phyloP scores from a whole-genome alignment of 2,329 filamentous ascomycete genomes.

The Cordyceps farinosa region DNA sequence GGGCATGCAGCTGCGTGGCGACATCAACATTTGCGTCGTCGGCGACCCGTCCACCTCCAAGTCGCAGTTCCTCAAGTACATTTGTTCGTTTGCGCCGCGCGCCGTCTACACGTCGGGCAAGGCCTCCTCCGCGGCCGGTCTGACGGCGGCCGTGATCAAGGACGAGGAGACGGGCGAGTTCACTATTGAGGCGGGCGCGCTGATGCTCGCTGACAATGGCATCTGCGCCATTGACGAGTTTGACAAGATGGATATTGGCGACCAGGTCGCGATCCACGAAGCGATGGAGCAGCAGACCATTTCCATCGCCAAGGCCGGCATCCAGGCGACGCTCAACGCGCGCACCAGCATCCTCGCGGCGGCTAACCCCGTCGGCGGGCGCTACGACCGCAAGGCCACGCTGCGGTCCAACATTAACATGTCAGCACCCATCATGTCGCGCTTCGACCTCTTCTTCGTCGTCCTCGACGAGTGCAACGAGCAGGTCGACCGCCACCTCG shows the following conservation, averaged over 20 bases:
- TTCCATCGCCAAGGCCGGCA: constrained; percentile 96
- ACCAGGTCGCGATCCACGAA: constrained; percentile 99
- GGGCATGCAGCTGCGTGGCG: constrained; percentile 91
- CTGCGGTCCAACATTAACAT: constrained; percentile 96
- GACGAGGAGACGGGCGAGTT: constrained; percentile 98
- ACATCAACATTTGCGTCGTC: constrained; percentile 98
- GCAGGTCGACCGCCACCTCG: constrained; percentile 81
- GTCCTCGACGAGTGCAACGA: constrained; percentile 97
- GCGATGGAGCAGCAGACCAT: constrained; percentile 99
- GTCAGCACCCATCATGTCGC: constrained; percentile 97
- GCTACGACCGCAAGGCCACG: constrained; percentile 96
- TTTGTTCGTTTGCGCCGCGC: constrained; percentile 93
- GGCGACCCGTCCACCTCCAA: constrained; percentile 97
- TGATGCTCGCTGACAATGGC: constrained; percentile 96
- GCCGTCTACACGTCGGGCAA: constrained; percentile 98
- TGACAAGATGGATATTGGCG: constrained; percentile 97
- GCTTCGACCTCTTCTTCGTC: constrained; percentile 98
- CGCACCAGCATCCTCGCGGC: constrained; percentile 93
- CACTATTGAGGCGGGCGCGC: constrained; percentile 94
- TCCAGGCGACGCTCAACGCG: constrained; percentile 95
- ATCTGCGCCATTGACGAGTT: constrained; percentile 99
- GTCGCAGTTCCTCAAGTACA: constrained; percentile 96
- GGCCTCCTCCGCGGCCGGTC: constrained; percentile 92
- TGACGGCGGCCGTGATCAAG: constrained; percentile 94
- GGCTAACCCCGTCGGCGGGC: constrained; percentile 90